phyloP scores from a whole-genome alignment of 768 basidiomycete species.

The Mycena vitilis region DNA sequence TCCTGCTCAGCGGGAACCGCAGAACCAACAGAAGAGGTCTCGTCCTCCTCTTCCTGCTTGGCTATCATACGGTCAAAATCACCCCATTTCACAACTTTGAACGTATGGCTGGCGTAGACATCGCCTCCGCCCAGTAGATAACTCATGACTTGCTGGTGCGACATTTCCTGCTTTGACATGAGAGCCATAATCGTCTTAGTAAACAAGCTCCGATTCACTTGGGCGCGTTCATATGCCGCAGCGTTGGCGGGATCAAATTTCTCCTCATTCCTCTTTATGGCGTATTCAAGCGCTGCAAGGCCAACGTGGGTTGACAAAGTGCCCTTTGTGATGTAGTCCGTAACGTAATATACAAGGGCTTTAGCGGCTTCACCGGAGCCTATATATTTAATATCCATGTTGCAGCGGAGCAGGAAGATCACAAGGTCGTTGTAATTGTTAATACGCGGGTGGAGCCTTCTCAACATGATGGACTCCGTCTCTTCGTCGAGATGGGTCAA shows the following conservation, averaged over 20 bases:
- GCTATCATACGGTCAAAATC: no score
- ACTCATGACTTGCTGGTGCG: constrained; percentile 21
- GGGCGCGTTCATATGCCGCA: neutral
- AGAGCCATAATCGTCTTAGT: constrained; percentile 15
- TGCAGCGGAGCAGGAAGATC: constrained; percentile 38
- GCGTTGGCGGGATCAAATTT: neutral
- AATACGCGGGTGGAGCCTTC: constrained; percentile 22
- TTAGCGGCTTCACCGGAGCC: constrained; percentile 44
- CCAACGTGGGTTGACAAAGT: constrained; percentile 36
- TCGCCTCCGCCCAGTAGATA: constrained; percentile 6
- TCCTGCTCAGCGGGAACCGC: no score
- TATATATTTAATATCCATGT: constrained; percentile 32
- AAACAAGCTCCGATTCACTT: constrained; percentile 3
- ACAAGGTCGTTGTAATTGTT: constrained; percentile 34
- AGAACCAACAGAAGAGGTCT: no score
- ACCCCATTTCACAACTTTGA: no score
- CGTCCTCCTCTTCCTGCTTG: no score
- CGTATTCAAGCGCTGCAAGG: constrained; percentile 29
- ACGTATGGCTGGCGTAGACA: neutral
- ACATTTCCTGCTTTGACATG: constrained; percentile 18
- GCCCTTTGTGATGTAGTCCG: constrained; percentile 50
- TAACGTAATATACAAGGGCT: constrained; percentile 46
- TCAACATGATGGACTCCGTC: constrained; percentile 21
- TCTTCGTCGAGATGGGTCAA: constrained; percentile 34
- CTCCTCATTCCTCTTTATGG: constrained; percentile 7